These are phyloP conservation scores for Helicostylum pulchrum DNA, from an alignment of 192 early-diverging fungal species.

Conservation along the genomic window DNA sequence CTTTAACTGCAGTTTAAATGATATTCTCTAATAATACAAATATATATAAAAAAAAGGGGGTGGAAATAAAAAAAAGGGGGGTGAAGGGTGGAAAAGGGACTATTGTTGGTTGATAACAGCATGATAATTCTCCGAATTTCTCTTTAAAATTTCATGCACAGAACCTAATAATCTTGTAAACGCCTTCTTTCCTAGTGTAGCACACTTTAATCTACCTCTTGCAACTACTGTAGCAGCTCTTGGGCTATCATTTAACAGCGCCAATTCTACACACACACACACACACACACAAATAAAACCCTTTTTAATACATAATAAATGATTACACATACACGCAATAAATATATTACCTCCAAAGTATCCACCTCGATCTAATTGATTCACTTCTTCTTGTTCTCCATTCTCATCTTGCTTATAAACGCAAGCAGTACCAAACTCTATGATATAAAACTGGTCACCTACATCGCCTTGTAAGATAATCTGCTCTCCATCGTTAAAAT, in stretches of 20 bases:
- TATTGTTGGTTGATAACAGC: constrained; percentile 40
- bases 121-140: constrained; percentile 91
- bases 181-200: constrained; percentile 91
- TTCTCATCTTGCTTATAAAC: constrained; percentile 79
- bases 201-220: constrained; percentile 89
- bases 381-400: constrained; percentile 74
- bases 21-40: too few species aligned
- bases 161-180: constrained; percentile 95
- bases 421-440: constrained; percentile 85
- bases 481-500: constrained; percentile 76
- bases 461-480: constrained; percentile 92
- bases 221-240: constrained; percentile 88
- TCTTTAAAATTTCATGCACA: constrained; percentile 91
- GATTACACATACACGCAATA: too few species aligned
- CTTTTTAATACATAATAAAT: too few species aligned
- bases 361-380: constrained; percentile 72
- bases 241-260: constrained; percentile 91
- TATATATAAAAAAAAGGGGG: background rate
- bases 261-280: constrained; percentile 84
- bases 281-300: constrained; percentile 8
- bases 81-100: too few species aligned
- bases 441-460: constrained; percentile 93
- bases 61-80: background rate
- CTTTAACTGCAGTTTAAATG: too few species aligned
- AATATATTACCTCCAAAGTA: constrained; percentile 94